phyloP scores from a whole-genome alignment of 305 asterid species.

The Fraxinus greggii region DNA sequence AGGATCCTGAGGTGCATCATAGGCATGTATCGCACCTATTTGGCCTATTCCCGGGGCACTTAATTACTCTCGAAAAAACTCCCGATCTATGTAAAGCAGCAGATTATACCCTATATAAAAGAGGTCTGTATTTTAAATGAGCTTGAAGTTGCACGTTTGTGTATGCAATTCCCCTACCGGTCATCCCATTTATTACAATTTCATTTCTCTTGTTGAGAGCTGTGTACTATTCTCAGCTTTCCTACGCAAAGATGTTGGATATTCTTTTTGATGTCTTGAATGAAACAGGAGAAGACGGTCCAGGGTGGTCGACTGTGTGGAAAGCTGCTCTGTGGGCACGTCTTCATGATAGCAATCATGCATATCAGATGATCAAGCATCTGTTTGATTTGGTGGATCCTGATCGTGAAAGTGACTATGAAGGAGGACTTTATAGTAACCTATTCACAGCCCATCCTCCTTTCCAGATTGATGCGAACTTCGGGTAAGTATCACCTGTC shows the following conservation, averaged over 20 bases:
- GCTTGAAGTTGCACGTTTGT: not conserved
- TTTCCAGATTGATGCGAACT: constrained; percentile 85
- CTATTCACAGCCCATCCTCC: constrained; percentile 81
- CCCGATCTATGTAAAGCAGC: constrained; percentile 73
- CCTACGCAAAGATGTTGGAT: not conserved
- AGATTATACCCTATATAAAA: constrained; percentile 47
- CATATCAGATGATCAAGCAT: constrained; percentile 73
- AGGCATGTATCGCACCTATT: constrained; percentile 78
- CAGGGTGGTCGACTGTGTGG: constrained; percentile 86
- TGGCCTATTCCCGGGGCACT: constrained; percentile 74
- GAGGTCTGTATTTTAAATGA: constrained; percentile 40
- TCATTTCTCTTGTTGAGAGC: not conserved
- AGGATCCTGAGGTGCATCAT: constrained; percentile 70
- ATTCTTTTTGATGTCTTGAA: not conserved
- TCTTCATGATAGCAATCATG: constrained; percentile 56
- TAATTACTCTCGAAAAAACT: constrained; percentile 44
- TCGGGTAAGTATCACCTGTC: constrained; percentile 50
- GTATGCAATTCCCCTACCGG: not conserved
- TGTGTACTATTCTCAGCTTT: not conserved
- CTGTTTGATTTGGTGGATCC: constrained; percentile 63
- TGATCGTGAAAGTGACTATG: constrained; percentile 43
- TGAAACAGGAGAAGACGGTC: constrained; percentile 69
- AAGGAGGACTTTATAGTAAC: constrained; percentile 72
- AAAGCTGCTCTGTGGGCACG: constrained; percentile 73
- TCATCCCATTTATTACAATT: not conserved